Evolutionary conservation across 2,329 filamentous ascomycete genomes (phyloP).

Genomic region (Exophiala sideris): DNA sequence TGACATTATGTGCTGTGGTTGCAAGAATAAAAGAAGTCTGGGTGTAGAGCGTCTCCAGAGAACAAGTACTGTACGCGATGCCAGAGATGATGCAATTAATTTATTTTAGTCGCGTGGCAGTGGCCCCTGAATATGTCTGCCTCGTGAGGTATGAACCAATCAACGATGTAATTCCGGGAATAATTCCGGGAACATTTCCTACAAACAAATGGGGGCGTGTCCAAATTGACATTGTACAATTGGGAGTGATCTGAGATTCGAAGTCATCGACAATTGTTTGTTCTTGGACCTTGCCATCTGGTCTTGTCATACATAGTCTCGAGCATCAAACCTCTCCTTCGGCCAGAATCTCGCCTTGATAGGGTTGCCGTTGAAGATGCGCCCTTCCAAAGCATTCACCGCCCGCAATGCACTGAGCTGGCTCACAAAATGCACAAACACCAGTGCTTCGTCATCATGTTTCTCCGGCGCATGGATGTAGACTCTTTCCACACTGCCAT

Average conservation of each 20-base stretch:
- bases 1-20: constrained; percentile 6
- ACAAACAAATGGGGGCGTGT: no score
- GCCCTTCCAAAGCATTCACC: constrained; percentile 82
- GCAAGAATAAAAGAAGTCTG: neutral
- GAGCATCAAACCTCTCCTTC: constrained; percentile 69
- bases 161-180: no score
- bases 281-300: no score
- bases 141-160: no score
- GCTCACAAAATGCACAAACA: constrained; percentile 92
- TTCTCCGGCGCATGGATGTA: constrained; percentile 51
- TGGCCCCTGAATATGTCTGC: no score
- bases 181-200: no score
- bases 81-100: constrained; percentile 1
- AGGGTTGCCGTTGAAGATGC: constrained; percentile 81
- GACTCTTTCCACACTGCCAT: constrained; percentile 77
- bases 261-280: no score
- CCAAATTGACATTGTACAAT: no score
- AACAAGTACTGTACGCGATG: neutral
- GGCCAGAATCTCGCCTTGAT: constrained; percentile 83
- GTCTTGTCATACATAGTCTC: constrained; percentile 12
- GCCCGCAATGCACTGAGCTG: constrained; percentile 80
- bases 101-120: neutral
- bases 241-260: no score
- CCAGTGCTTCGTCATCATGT: constrained; percentile 54
- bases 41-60: neutral